Conservation (phyloP, 768 basidiomycete species). For the Suillus occidentalis region DNA sequence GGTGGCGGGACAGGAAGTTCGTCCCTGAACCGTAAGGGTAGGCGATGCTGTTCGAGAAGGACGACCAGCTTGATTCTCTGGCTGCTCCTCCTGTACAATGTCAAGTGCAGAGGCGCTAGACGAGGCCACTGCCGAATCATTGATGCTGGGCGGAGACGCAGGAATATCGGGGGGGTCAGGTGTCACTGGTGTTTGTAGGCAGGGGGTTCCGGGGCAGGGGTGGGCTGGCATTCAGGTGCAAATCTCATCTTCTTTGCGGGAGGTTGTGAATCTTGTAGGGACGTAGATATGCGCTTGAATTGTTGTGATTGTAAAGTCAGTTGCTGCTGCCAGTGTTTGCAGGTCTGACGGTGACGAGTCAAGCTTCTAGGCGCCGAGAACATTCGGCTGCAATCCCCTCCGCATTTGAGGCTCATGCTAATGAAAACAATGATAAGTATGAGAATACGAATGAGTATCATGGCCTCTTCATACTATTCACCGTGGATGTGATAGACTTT, state of each 20-base stretch:
- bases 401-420: neutral
- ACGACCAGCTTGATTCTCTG: neutral
- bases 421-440: neutral
- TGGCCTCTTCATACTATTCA: too few species aligned
- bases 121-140: neutral
- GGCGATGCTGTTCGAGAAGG: neutral
- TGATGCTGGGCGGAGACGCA: neutral
- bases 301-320: neutral
- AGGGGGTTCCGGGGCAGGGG: neutral
- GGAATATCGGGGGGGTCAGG: neutral
- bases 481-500: too few species aligned
- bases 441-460: too few species aligned
- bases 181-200: neutral
- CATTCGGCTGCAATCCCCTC: neutral
- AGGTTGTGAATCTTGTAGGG: neutral
- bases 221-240: neutral
- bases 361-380: neutral
- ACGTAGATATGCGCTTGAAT: neutral
- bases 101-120: neutral
- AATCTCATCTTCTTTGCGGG: neutral
- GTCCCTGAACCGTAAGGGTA: conserved; percentile 15
- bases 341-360: neutral
- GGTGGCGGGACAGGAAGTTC: conserved; percentile 16
- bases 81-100: neutral
- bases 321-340: neutral